These are phyloP conservation scores for Barnettozyma vustinii DNA, from an alignment of 805 yeast species.

Conservation along the genomic window DNA sequence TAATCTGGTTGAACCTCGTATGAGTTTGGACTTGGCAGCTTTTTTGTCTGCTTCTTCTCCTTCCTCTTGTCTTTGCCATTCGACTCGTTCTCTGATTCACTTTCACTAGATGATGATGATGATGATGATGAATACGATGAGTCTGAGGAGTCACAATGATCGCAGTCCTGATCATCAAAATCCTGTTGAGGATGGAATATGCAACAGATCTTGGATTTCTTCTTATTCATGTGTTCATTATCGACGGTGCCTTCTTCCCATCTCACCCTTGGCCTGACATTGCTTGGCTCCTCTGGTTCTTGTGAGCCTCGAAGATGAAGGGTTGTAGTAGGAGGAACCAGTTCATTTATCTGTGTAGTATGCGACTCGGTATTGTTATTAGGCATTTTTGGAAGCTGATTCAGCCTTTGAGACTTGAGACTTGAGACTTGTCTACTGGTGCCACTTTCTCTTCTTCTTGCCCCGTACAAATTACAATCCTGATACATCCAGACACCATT, in stretches of 20 bases:
- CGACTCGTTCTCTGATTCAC: constrained; percentile 30
- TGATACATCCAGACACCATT: neutral
- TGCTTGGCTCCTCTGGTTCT: constrained; percentile 14
- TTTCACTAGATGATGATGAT: constrained; percentile 31
- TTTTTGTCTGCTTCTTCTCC: constrained; percentile 27
- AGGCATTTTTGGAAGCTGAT: neutral
- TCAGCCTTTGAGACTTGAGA: neutral
- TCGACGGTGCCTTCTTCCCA: constrained; percentile 89
- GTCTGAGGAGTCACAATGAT: constrained; percentile 20
- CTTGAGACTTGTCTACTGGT: neutral
- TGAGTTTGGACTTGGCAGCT: constrained; percentile 61
- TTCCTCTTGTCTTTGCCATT: constrained; percentile 26
- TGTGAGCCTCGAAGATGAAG: constrained; percentile 19
- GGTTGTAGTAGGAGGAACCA: constrained; percentile 2
- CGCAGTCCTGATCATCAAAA: constrained; percentile 39
- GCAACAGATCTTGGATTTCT: constrained; percentile 88
- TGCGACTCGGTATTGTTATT: neutral
- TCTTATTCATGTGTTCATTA: constrained; percentile 82
- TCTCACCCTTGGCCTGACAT: constrained; percentile 48
- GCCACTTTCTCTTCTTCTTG: neutral
- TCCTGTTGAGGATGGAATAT: constrained; percentile 74
- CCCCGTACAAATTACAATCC: neutral
- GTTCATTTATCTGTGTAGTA: neutral
- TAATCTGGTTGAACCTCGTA: constrained; percentile 83
- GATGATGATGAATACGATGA: constrained; percentile 25